phyloP scores from a whole-genome alignment of 2,329 filamentous ascomycete genomes.

The Colletotrichum somersetense region DNA sequence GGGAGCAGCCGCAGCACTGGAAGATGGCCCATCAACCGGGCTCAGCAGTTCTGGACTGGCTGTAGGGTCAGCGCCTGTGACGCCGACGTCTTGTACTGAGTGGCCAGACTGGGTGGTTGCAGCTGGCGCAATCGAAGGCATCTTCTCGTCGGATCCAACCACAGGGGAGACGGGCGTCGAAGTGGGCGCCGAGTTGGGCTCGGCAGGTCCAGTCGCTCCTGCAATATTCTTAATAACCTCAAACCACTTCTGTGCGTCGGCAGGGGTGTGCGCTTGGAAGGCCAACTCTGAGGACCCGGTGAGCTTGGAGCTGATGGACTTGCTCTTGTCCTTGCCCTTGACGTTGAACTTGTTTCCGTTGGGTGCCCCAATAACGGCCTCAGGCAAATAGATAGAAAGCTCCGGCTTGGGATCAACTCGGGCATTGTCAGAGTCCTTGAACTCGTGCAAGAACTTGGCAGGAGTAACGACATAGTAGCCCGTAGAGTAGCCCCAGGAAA shows the following conservation, averaged over 20 bases:
- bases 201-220: slow-evolving; percentile 60
- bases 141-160: slow-evolving; percentile 48
- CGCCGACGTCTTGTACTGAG: slow-evolving; percentile 62
- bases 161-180: slow-evolving; percentile 52
- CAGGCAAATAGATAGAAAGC: slow-evolving; percentile 90
- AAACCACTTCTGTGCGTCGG: slow-evolving; percentile 89
- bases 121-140: slow-evolving; percentile 42
- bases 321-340: slow-evolving; percentile 92
- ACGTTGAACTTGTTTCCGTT: slow-evolving; percentile 90
- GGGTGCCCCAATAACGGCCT: slow-evolving; percentile 80
- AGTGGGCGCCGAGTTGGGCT: slow-evolving; percentile 47
- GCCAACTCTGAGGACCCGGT: slow-evolving; percentile 82
- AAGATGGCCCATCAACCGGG: slow-evolving; percentile 33
- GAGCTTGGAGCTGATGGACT: slow-evolving; percentile 84
- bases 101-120: slow-evolving; percentile 46
- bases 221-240: slow-evolving; percentile 75
- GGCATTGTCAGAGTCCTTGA: slow-evolving; percentile 87
- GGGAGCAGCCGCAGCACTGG: slow-evolving; percentile 19
- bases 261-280: slow-evolving; percentile 88
- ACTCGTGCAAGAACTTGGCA: slow-evolving; percentile 92
- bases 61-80: slow-evolving; percentile 51
- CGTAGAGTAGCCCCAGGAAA: slow-evolving; percentile 80
- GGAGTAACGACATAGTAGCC: slow-evolving; percentile 93
- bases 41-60: slow-evolving; percentile 37
- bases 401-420: slow-evolving; percentile 84